Evolutionary conservation across 176 grass and related monocot genomes (phyloP), one percentile per base, ranked within the genome.

Genomic region (Melocanna baccifera): DNA sequence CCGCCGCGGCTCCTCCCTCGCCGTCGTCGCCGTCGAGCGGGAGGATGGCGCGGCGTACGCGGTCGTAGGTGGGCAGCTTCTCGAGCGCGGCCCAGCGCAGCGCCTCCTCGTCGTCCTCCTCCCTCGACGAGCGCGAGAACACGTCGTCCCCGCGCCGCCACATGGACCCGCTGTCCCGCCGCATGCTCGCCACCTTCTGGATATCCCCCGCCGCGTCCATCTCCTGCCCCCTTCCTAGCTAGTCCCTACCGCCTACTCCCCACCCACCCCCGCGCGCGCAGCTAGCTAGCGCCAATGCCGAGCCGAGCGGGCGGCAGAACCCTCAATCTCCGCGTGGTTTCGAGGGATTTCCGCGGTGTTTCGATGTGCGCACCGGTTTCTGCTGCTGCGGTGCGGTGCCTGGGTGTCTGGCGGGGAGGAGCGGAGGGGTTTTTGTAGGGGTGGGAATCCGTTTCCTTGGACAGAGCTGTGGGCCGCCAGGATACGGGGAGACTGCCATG

Each of bases 101-200:
- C 23, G 93, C 89, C 91, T 93, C 96, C 88, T 98, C 93, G 63
- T 98, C 96, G 80, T 98, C 83, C 63, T 95, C 91, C 0, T 98
- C 93, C 62, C 89, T 45, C 5, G 92, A 91, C n/a, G 96, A 98
- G 20, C 86, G 86, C 57, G 88, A 89, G 81, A 96, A 96, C 9
- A 92, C 87, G 72, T 91, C 91, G 7, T 91, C 91, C 41, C 82
- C 79, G 66, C 86, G 75, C 41, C 88, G 62, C 93, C 91, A 96
- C 16, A 88, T 67, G 25, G 91, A 95, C 1, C 85, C 62, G 81
- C 85, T 88, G 26, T 82, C 84, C 61, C 86, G 39, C 37, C 93
- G 62, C 76, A 92, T 56, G 43, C 93, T 95, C 26, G 59, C 76
- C 43, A 91, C 59, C 75, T 80, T 92, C 36, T 76, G 81, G 22